phyloP scores from a whole-genome alignment of 257 asterid genomes.

The Catharanthus roseus region DNA sequence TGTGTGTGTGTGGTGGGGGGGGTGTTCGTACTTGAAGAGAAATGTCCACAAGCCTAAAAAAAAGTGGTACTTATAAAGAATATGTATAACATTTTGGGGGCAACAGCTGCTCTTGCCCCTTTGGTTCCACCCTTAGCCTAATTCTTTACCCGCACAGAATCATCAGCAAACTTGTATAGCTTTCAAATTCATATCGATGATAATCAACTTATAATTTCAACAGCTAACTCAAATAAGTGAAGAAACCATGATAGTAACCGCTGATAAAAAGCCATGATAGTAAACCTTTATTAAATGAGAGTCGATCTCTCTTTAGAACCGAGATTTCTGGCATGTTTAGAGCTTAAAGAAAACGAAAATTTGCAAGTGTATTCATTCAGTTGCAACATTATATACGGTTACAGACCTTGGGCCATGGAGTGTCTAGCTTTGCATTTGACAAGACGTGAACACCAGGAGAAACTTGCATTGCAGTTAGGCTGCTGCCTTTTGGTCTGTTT shows the following conservation, averaged over 20 bases:
- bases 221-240: not conserved
- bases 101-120: too few species aligned
- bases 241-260: not conserved
- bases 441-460: constrained; percentile 82
- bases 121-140: too few species aligned
- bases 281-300: not conserved
- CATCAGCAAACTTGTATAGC: not conserved
- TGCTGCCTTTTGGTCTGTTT: constrained; percentile 51
- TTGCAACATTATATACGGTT: not conserved
- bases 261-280: too few species aligned
- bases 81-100: too few species aligned
- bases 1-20: too few species aligned
- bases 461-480: constrained; percentile 38
- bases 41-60: too few species aligned
- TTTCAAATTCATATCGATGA: not conserved
- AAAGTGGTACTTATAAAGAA: too few species aligned
- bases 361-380: not conserved
- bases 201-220: not conserved
- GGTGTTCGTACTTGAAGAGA: too few species aligned
- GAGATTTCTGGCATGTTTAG: not conserved
- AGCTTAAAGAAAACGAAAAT: too few species aligned
- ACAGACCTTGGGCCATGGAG: constrained; percentile 84
- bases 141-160: too few species aligned
- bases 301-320: not conserved
- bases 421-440: constrained; percentile 69